Conservation (phyloP, 164 flowering plant genomes). For the Platanus orientalis region DNA sequence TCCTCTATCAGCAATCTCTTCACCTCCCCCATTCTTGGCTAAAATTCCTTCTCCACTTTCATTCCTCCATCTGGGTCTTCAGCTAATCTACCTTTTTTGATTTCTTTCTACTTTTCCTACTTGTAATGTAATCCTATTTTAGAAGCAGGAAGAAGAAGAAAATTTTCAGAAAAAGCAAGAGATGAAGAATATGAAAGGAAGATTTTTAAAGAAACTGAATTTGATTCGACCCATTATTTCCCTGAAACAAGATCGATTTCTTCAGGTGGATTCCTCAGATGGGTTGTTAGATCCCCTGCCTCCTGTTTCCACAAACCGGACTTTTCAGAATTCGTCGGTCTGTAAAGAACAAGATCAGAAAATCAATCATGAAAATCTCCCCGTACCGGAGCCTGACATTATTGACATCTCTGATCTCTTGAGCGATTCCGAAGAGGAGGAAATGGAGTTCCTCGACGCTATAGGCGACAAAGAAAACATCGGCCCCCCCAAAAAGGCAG, state of each 20-base stretch:
- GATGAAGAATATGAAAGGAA: constrained; percentile 72
- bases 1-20: background rate
- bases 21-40: background rate
- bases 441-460: constrained; percentile 19
- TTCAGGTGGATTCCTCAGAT: constrained; percentile 47
- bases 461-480: constrained; percentile 58
- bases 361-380: background rate
- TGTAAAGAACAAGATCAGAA: constrained; percentile 19
- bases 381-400: constrained; percentile 29
- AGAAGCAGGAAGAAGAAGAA: too few species aligned
- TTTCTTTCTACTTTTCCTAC: background rate
- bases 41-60: background rate
- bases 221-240: constrained; percentile 45
- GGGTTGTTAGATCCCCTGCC: constrained; percentile 22
- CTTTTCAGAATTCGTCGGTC: constrained; percentile 2
- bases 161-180: background rate
- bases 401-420: constrained; percentile 48
- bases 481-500: constrained; percentile 23
- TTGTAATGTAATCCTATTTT: too few species aligned
- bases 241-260: constrained; percentile 49
- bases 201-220: constrained; percentile 67
- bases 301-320: constrained; percentile 5
- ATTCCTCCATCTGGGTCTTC: too few species aligned
- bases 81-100: background rate
- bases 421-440: constrained; percentile 44